Evolutionary conservation across 495 filamentous ascomycete genomes (phyloP).

Genomic region (Penicillium tannophilum): DNA sequence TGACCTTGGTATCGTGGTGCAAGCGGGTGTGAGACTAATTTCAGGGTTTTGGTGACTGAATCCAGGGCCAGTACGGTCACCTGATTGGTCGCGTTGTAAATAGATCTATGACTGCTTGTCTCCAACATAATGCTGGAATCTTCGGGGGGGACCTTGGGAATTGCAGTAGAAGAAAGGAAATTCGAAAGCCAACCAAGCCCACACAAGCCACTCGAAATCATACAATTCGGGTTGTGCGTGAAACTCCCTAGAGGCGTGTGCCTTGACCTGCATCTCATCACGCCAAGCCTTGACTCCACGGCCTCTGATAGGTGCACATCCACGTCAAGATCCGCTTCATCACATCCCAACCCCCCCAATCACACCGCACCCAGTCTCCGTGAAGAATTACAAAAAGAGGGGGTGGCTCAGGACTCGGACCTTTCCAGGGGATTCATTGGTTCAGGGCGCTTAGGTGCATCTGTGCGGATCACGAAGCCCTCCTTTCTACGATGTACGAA

Average conservation of each 20-base stretch:
- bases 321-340: conserved; percentile 27
- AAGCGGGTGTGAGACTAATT: not conserved
- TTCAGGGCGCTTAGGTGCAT: conserved; percentile 15
- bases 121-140: not conserved
- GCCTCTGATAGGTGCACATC: conserved; percentile 24
- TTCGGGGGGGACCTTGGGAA: too few species aligned
- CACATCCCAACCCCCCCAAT: conserved; percentile 29
- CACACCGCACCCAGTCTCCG: conserved; percentile 16
- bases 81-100: not conserved
- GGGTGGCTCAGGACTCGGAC: conserved; percentile 8
- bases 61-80: not conserved
- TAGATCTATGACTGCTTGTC: not conserved
- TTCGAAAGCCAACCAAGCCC: not conserved
- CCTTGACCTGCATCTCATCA: conserved; percentile 33
- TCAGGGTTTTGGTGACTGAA: not conserved
- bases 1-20: not conserved
- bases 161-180: not conserved
- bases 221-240: conserved; percentile 20
- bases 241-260: conserved; percentile 25
- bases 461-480: conserved; percentile 27
- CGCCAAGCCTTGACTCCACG: conserved; percentile 20
- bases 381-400: conserved; percentile 23
- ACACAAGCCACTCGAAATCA: conserved; percentile 1
- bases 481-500: conserved; percentile 3
- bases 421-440: conserved; percentile 17